Conservation (phyloP, 768 basidiomycete genomes). For the Lepiota subincarnata region DNA sequence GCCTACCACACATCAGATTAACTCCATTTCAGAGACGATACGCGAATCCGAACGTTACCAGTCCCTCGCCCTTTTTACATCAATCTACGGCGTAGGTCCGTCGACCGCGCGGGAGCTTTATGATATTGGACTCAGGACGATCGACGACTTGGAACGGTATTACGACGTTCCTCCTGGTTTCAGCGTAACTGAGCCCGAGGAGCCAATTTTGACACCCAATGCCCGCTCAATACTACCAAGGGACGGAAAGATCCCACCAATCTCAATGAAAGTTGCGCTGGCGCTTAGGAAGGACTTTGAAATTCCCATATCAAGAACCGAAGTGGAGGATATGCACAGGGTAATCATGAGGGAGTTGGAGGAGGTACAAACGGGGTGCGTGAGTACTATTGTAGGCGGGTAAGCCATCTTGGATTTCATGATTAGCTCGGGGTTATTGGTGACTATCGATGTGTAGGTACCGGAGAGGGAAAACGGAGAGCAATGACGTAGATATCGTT, state of each 20-base stretch:
- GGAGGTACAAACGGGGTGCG: constrained; percentile 59
- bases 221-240: constrained; percentile 21
- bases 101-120: constrained; percentile 64
- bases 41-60: constrained; percentile 48
- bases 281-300: constrained; percentile 55
- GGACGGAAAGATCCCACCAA: constrained; percentile 18
- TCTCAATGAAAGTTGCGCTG: constrained; percentile 56
- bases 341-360: constrained; percentile 67
- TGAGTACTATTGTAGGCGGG: constrained; percentile 81
- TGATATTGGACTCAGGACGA: constrained; percentile 57
- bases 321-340: constrained; percentile 74
- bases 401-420: constrained; percentile 27
- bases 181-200: constrained; percentile 13
- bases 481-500: constrained; percentile 88
- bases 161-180: constrained; percentile 42
- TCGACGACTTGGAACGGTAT: constrained; percentile 66
- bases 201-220: constrained; percentile 30
- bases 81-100: constrained; percentile 73
- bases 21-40: constrained; percentile 36
- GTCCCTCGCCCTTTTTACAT: constrained; percentile 52
- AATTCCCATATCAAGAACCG: constrained; percentile 56
- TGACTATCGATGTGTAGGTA: constrained; percentile 44
- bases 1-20: neutral
- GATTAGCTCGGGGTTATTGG: neutral
- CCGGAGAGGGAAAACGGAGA: constrained; percentile 75